Percentiles rank a stretch among this genome's conserved stretches.
phyloP scores from a whole-genome alignment of 768 basidiomycete species.

The Mycena amicta region DNA sequence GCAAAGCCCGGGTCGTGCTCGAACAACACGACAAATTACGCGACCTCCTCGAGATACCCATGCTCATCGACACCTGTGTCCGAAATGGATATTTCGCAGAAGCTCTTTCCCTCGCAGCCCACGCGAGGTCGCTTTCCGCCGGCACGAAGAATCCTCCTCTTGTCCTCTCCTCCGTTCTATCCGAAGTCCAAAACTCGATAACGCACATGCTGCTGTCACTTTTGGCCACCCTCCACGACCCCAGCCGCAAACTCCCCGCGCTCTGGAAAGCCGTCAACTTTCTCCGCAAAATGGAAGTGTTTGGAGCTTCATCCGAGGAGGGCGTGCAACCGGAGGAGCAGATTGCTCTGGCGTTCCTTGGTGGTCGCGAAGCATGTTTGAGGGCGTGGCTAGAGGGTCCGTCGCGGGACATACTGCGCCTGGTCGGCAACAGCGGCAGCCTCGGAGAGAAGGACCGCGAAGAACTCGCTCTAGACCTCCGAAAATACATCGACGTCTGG shows the following conservation, averaged over 20 bases:
- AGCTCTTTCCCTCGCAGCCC: conserved; percentile 81
- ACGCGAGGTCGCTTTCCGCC: conserved; percentile 56
- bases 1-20: conserved; percentile 80
- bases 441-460: conserved; percentile 64
- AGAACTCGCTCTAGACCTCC: conserved; percentile 76
- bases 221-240: conserved; percentile 76
- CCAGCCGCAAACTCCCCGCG: conserved; percentile 80
- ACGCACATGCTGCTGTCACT: conserved; percentile 79
- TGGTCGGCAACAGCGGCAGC: conserved; percentile 35
- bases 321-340: conserved; percentile 60
- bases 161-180: conserved; percentile 62
- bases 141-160: conserved; percentile 46
- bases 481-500: conserved; percentile 89
- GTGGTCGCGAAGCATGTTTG: conserved; percentile 68
- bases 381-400: conserved; percentile 56
- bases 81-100: conserved; percentile 92
- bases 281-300: conserved; percentile 78
- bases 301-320: conserved; percentile 36
- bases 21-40: conserved; percentile 93
- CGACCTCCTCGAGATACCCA: conserved; percentile 88
- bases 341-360: conserved; percentile 85
- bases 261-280: conserved; percentile 91
- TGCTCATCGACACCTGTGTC: conserved; percentile 91
- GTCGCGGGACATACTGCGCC: conserved; percentile 47
- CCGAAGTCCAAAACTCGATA: conserved; percentile 69